phyloP scores from a whole-genome alignment of 2,329 filamentous ascomycete species.

The Fusarium sublunatum region DNA sequence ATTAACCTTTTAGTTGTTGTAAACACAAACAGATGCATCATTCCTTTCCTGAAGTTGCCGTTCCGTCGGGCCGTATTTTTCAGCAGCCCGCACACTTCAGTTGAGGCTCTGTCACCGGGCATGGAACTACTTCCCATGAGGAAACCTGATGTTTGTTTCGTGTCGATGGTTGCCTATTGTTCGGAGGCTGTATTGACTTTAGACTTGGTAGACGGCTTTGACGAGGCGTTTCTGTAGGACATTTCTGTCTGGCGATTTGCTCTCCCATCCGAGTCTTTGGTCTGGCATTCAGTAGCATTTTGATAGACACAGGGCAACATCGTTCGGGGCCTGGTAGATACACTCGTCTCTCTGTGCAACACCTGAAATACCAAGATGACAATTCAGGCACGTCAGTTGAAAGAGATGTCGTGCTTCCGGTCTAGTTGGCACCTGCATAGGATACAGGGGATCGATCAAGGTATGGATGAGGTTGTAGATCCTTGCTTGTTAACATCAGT shows the following conservation, averaged over 20 bases:
- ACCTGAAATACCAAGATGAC: slow-evolving; percentile 16
- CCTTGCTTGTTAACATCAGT: slow-evolving; percentile 13
- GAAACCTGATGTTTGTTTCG: neutral
- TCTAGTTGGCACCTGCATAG: slow-evolving; percentile 28
- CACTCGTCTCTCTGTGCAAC: slow-evolving; percentile 39
- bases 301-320: neutral
- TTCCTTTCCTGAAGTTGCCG: neutral
- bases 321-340: slow-evolving; percentile 10
- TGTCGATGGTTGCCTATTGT: no score
- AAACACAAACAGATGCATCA: neutral
- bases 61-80: neutral
- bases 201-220: neutral
- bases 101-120: neutral
- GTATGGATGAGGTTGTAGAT: slow-evolving; percentile 23
- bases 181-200: no score
- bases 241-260: neutral
- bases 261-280: neutral
- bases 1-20: neutral
- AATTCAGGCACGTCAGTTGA: slow-evolving; percentile 34
- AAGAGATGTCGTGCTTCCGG: slow-evolving; percentile 33
- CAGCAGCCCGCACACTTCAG: slow-evolving; percentile 1
- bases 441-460: slow-evolving; percentile 26
- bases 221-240: neutral
- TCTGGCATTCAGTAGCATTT: neutral
- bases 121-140: no score